Percentiles rank a stretch among this genome's conserved stretches.
Evolutionary conservation across 495 filamentous ascomycete species (phyloP).

Genomic region (Neurospora sp.): DNA sequence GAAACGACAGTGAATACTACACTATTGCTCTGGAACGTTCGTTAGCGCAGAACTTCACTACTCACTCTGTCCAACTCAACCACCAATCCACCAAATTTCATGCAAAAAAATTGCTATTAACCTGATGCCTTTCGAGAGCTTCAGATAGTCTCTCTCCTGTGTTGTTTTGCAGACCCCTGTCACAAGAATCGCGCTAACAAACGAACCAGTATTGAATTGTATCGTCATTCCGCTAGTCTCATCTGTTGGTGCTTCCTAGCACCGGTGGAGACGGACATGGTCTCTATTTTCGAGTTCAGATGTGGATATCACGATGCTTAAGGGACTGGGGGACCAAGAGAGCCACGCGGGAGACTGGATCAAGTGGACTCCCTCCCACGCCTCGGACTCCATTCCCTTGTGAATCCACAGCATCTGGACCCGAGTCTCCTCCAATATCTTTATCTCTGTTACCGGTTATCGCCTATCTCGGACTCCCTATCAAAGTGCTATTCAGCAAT

Average conservation of each 20-base stretch:
- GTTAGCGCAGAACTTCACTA: no score
- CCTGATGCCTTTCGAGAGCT: no score
- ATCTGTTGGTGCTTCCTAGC: background rate
- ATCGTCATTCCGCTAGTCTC: background rate
- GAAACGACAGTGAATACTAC: background rate
- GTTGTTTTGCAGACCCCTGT: no score
- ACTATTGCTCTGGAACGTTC: no score
- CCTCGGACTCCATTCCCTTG: background rate
- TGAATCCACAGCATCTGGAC: background rate
- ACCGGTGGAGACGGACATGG: background rate
- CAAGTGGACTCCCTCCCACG: background rate
- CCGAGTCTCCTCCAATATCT: background rate
- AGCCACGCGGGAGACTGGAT: background rate
- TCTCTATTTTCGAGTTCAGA: background rate
- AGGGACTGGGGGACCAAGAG: background rate
- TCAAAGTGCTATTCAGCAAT: background rate
- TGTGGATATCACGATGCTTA: background rate
- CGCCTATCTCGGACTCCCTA: background rate
- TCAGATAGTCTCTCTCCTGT: no score
- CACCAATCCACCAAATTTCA: no score
- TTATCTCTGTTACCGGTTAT: background rate
- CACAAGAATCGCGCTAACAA: no score
- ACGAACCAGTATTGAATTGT: no score
- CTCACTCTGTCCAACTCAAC: no score
- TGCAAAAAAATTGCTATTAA: no score